Base-by-base conservation (phyloP, 441 rosid species). In the Aleurites moluccanus region DNA sequence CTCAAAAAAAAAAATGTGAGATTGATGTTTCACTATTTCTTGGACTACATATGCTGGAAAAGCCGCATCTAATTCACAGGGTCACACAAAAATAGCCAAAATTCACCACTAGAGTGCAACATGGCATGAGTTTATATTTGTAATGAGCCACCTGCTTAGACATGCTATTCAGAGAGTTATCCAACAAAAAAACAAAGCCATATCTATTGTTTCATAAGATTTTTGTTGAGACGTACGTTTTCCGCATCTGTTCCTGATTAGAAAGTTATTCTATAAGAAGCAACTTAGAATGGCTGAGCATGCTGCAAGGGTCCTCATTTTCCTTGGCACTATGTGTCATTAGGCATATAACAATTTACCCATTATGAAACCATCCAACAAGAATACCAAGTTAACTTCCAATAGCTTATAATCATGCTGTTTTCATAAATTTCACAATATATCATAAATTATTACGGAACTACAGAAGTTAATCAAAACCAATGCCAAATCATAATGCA, bases 351-450 rank as follows among this genome's bases (percentile, higher is more conserved):
- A 60, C 40, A 4, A 61, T 50, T 53, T 53, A 49, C 20, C 45
- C 33, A 69, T 28, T 21, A 69, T 35, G 33, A 25, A 42, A 57
- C 65, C 60, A 64, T 65, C 72, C 55, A 23, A 10, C 50, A 30
- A 53, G 16, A 61, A 42, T 2, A 70, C 6, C 27, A 50, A 40
- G 28, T 53, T 4, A 61, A 44, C 30, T 44, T n/a, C 30, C 7
- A 10, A 25, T 38, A 21, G 79, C 56, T 3, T 75, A 42, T 4
- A 20, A n/a, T n/a, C n/a, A n/a, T n/a, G n/a, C 1, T 45, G 59
- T 67, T 30, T 50, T 30, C 67, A 59, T 20, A 61, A 50, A 52
- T 50, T 45, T 35, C 10, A 40, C 18, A 45, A n/a, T n/a, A n/a
- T n/a, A n/a, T n/a, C n/a, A 18, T n/a, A 11, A 9, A 30, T 47